phyloP scores from a whole-genome alignment of 225 moss, liverwort and hornwort genomes.

The Physcomitrium patens region DNA sequence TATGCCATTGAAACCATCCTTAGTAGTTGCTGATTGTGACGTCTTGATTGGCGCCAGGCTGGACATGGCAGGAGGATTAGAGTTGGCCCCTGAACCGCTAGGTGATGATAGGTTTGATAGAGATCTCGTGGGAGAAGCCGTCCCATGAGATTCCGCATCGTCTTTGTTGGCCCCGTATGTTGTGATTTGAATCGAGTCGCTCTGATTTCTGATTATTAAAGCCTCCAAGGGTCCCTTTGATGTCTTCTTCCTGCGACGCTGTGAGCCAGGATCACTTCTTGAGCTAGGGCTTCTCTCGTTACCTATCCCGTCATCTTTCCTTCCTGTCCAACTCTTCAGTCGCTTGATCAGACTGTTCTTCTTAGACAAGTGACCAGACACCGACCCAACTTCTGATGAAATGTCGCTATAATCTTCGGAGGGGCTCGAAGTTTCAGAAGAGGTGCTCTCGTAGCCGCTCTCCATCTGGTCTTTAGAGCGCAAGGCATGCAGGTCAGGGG shows the following conservation, averaged over 20 bases:
- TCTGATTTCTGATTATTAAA: constrained; percentile 54
- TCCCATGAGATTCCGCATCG: constrained; percentile 25
- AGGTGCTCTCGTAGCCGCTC: constrained; percentile 56
- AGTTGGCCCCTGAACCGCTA: neutral
- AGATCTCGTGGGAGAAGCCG: constrained; percentile 26
- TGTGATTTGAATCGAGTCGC: constrained; percentile 62
- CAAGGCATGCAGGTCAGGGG: constrained; percentile 50
- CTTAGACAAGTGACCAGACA: constrained; percentile 31
- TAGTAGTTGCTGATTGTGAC: too few relatives aligned
- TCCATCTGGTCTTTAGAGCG: constrained; percentile 49
- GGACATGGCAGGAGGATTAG: neutral
- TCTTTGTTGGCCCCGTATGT: constrained; percentile 51
- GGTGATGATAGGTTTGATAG: constrained; percentile 34
- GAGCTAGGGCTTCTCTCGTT: constrained; percentile 53
- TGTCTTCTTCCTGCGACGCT: constrained; percentile 36
- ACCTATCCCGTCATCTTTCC: constrained; percentile 34
- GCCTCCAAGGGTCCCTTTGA: constrained; percentile 68
- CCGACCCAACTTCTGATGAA: constrained; percentile 38
- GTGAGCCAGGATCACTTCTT: constrained; percentile 49
- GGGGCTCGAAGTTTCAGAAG: constrained; percentile 42
- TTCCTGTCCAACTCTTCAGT: constrained; percentile 62
- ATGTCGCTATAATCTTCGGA: constrained; percentile 61
- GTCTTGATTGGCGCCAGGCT: constrained; percentile 42
- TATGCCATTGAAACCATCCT: constrained; percentile 40
- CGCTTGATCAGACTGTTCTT: constrained; percentile 64